Base-by-base conservation (phyloP, 345 rosid species). In the Excoecaria cochinchinensis region DNA sequence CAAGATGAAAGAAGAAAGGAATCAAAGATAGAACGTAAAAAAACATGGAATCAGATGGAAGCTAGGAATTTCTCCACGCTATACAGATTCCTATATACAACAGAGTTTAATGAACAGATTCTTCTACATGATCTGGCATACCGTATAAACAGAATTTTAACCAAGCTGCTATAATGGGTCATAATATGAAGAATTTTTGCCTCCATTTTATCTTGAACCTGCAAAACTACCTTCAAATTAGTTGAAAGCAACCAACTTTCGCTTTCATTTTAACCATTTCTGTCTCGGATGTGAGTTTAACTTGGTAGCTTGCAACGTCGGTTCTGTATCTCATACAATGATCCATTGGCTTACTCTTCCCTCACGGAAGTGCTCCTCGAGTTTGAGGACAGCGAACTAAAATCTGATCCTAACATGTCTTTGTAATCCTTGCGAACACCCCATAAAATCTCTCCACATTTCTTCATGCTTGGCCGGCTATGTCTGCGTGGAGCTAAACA, bases 401-500 rank as follows among this genome's bases (percentile, higher is more conserved):
- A 22, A 74, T 86, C 89, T 71, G 79, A 72, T 79, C 78, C 81
- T 31, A 73, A 78, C 57, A 62, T 44, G 25, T 88, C 93, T 78
- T 87, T 87, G 82, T 85, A 93, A 77, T 91, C 94, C 84, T 92
- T 95, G 13, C 98, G 99, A 48, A 93, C 86, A 39, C 85, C 79
- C 96, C 99, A 92, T 15, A 95, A 87, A 77, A 91, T 77, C 90
- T 95, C 98, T 15, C 87, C 95, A 56, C 98, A 92, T 59, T 81
- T 86, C 80, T 85, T 88, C 98, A 95, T 93, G 81, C 83, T 84
- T 16, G 99, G 96, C 79, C 99, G 83, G 15, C 71, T 84, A 73
- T 87, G 89, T 84, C 92, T 84, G 42, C 74, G 82, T 4, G 94
- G 92, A 74, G 96, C 97, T 82, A 91, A 56, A 79, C 99, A 95